phyloP scores from a whole-genome alignment of 805 yeast species.

The Ogataea methylovora region DNA sequence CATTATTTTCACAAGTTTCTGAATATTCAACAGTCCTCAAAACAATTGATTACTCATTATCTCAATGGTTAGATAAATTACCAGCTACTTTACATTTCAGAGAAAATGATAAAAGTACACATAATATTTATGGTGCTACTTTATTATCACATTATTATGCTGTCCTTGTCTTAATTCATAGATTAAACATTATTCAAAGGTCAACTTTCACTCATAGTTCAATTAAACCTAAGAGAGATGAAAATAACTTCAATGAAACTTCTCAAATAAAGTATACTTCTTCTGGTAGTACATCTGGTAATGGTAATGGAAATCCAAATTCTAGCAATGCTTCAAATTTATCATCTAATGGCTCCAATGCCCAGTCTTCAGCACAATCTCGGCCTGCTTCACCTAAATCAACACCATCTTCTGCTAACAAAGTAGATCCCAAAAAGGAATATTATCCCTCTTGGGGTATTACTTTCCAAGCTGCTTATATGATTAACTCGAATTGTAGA shows the following conservation, averaged over 20 bases:
- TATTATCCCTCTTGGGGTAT: slow-evolving; percentile 70
- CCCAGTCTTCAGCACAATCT: no score
- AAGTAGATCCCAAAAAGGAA: no score
- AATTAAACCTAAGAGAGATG: no score
- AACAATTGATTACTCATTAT: slow-evolving; percentile 67
- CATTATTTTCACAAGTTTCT: no score
- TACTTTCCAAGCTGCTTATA: slow-evolving; percentile 74
- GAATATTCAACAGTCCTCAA: slow-evolving; percentile 37
- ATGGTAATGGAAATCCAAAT: slow-evolving; percentile 31
- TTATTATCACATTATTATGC: slow-evolving; percentile 65
- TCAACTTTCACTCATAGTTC: no score
- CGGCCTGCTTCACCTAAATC: no score
- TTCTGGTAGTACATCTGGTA: no score
- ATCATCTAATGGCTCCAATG: no score
- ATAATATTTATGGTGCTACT: slow-evolving; percentile 41
- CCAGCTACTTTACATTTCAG: slow-evolving; percentile 56
- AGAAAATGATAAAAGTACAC: slow-evolving; percentile 32
- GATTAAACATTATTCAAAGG: slow-evolving; percentile 48
- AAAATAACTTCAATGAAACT: no score
- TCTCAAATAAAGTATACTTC: no score
- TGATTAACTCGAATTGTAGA: slow-evolving; percentile 58
- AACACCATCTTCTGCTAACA: no score
- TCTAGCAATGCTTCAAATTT: slow-evolving; percentile 28
- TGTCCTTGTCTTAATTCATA: slow-evolving; percentile 56
- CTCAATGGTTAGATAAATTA: slow-evolving; percentile 61